Base-by-base conservation (phyloP, 2,329 filamentous ascomycete genomes). In the Microdochium trichocladiopsis region DNA sequence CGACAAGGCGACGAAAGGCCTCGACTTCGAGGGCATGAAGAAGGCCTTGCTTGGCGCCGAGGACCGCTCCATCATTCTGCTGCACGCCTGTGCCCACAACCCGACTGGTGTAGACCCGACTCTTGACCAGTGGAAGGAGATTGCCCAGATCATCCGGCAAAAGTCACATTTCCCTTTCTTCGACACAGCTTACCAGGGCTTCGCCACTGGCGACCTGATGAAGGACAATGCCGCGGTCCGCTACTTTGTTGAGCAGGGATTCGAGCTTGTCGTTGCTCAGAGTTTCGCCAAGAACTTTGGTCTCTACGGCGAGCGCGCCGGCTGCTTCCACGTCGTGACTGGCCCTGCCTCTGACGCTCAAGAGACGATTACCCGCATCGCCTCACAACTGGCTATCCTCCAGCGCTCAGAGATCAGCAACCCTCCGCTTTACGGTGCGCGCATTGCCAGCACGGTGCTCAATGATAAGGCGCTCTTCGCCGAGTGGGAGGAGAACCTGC, bases 271-370 rank as follows among this genome's bases (percentile, higher is more conserved):
- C 57, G 81, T 97, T 55, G 89, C 89, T 57, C 93, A 97, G 77
- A 93, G 87, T 56, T 97, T 97, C 70, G 93, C 93, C 69, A 97
- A 97, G 85, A 95, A 95, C 72, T 96, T 97, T 68, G 94, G 94
- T 59, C 82, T 99, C 36, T 99, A 99, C 69, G 93, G 94, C 62
- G 90, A 99, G 79, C 89, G 94, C 60, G 92, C 92, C 4, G 94
- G 94, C 52, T 94, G 89, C 72, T 95, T 99, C 82, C 94, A 99
- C 73, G 91, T 92, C 66, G 85, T 99, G 55, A 88, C 91, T 1
- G 76, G 84, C 0, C 86, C 91, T 0, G 79, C 80, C 1, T 58
- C 82, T n/a, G 82, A 88, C 53, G 88, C 89, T 21, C 66, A 79
- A 31, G 74, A 81, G 60, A 79, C 78, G 33, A 77, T 76, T 53